phyloP scores from a whole-genome alignment of 176 grass and related monocot species.

The Bromus sterilis region DNA sequence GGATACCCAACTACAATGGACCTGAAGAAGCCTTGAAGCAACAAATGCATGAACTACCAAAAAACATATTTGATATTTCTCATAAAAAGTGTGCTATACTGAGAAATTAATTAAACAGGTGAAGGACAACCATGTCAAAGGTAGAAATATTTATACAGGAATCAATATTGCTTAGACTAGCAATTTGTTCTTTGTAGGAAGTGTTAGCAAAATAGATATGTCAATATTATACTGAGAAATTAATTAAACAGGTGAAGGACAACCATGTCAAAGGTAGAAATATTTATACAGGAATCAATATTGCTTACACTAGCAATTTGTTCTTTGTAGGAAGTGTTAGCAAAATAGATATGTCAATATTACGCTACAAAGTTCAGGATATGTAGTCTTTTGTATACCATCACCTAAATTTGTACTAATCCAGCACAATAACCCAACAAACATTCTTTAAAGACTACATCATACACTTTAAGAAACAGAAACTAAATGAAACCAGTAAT shows the following conservation, averaged over 20 bases:
- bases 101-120: background rate
- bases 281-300: background rate
- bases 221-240: background rate
- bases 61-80: too few species aligned
- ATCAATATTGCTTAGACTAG: background rate
- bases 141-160: background rate
- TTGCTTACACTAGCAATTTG: background rate
- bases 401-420: background rate
- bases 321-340: background rate
- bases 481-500: slow-evolving; percentile 5
- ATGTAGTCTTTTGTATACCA: background rate
- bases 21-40: background rate
- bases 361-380: background rate
- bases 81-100: too few species aligned
- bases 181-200: background rate
- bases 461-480: background rate
- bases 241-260: background rate
- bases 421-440: background rate
- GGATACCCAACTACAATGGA: background rate
- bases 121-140: background rate
- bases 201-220: background rate
- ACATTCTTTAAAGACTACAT: background rate
- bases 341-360: background rate
- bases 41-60: background rate
- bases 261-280: background rate